These are phyloP conservation scores for Rosa lucieae DNA, from an alignment of 306 rosid species.

Conservation along the genomic window DNA sequence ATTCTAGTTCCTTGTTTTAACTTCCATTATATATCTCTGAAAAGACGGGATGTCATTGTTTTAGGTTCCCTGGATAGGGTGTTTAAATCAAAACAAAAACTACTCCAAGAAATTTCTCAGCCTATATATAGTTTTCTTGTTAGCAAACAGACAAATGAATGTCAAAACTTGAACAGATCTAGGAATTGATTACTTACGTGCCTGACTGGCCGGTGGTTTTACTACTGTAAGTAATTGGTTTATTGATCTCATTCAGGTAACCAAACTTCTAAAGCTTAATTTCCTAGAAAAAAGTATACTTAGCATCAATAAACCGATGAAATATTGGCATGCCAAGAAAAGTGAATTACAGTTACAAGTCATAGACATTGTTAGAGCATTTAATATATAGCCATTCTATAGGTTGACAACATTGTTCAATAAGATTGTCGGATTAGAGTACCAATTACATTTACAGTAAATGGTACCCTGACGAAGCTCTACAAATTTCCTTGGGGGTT, in stretches of 20 bases:
- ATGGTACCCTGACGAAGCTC: not conserved
- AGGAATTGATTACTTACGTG: not conserved
- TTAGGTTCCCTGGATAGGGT: not conserved
- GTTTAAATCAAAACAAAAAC: not conserved
- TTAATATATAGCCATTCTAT: no score
- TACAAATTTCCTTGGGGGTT: not conserved
- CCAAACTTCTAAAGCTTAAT: not conserved
- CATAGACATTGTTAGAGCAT: no score
- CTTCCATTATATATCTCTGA: not conserved
- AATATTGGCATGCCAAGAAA: not conserved
- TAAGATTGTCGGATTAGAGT: not conserved
- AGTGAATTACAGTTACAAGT: not conserved
- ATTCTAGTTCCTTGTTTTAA: not conserved
- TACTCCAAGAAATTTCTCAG: not conserved
- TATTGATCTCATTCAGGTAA: not conserved
- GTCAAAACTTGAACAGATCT: not conserved
- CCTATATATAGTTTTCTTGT: not conserved
- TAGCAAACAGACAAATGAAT: not conserved
- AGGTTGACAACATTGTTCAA: no score
- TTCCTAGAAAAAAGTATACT: not conserved
- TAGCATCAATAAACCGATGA: not conserved
- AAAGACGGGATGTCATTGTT: not conserved
- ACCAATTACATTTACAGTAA: not conserved
- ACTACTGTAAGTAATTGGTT: not conserved
- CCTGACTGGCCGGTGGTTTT: not conserved